These are phyloP conservation scores for Pelargonium myrrhifolium DNA, from an alignment of 441 rosid species.

Conservation along the genomic window DNA sequence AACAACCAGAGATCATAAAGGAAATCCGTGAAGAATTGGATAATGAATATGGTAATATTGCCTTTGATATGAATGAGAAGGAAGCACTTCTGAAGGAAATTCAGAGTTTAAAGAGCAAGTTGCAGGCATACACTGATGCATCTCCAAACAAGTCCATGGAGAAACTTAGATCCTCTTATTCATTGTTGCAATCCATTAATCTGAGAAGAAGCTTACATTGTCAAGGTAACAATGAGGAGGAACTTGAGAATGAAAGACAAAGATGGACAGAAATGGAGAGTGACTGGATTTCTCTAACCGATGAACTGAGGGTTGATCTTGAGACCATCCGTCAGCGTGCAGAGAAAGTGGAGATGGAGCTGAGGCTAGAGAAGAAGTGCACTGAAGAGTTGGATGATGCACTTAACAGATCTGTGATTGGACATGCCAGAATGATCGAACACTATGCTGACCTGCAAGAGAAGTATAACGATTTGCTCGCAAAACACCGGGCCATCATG, in stretches of 20 bases:
- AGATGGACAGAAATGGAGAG: constrained; percentile 81
- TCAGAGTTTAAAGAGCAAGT: constrained; percentile 76
- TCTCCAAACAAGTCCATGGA: constrained; percentile 33
- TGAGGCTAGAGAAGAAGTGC: constrained; percentile 74
- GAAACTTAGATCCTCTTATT: not conserved
- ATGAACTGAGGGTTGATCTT: constrained; percentile 75
- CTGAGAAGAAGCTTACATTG: not conserved
- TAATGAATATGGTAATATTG: constrained; percentile 10
- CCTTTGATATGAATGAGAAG: constrained; percentile 68
- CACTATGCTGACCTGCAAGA: constrained; percentile 94
- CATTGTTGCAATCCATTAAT: not conserved
- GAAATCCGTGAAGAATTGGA: constrained; percentile 41
- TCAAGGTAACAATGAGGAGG: constrained; percentile 44
- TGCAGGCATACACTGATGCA: constrained; percentile 64
- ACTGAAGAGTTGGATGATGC: constrained; percentile 80
- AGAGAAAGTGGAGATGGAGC: constrained; percentile 58
- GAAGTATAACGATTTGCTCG: constrained; percentile 80
- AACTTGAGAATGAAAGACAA: constrained; percentile 54
- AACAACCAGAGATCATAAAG: constrained; percentile 29
- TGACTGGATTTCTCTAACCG: constrained; percentile 83
- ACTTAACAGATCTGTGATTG: constrained; percentile 87
- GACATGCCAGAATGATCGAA: constrained; percentile 91
- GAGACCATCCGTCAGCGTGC: constrained; percentile 44
- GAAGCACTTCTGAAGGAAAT: constrained; percentile 88
- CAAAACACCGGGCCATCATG: constrained; percentile 76